phyloP scores from a whole-genome alignment of 768 basidiomycete genomes.

The Tricholoma bakamatsutake region DNA sequence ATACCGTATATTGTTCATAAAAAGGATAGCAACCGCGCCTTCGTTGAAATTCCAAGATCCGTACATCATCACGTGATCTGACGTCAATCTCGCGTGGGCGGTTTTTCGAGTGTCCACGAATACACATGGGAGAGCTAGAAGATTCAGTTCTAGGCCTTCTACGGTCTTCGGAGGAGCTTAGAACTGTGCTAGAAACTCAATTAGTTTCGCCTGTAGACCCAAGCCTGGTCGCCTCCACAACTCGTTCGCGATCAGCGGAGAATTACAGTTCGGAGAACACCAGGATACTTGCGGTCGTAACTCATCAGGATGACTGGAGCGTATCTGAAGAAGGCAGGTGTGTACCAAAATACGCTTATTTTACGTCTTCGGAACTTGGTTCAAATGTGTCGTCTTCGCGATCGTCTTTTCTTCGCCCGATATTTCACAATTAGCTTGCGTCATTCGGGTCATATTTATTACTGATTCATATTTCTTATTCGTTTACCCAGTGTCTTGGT shows the following conservation, averaged over 20 bases:
- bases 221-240: background rate
- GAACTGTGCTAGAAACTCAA: conserved; percentile 35
- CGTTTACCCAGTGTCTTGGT: conserved; percentile 39
- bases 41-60: background rate
- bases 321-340: conserved; percentile 52
- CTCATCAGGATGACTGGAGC: conserved; percentile 37
- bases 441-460: background rate
- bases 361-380: conserved; percentile 3
- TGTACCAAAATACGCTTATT: conserved; percentile 10
- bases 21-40: background rate
- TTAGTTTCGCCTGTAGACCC: conserved; percentile 15
- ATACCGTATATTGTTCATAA: background rate
- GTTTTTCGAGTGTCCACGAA: background rate
- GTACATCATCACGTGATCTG: background rate
- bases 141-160: conserved; percentile 11
- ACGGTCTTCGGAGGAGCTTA: conserved; percentile 38
- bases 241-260: background rate
- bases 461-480: background rate
- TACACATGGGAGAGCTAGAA: conserved; percentile 1
- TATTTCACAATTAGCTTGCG: background rate
- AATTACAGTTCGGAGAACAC: conserved; percentile 11
- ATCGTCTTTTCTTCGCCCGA: background rate
- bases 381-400: background rate
- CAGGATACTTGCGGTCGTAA: conserved; percentile 44
- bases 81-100: background rate